Conservation (phyloP, 345 rosid species). For the Citrus inodora region DNA sequence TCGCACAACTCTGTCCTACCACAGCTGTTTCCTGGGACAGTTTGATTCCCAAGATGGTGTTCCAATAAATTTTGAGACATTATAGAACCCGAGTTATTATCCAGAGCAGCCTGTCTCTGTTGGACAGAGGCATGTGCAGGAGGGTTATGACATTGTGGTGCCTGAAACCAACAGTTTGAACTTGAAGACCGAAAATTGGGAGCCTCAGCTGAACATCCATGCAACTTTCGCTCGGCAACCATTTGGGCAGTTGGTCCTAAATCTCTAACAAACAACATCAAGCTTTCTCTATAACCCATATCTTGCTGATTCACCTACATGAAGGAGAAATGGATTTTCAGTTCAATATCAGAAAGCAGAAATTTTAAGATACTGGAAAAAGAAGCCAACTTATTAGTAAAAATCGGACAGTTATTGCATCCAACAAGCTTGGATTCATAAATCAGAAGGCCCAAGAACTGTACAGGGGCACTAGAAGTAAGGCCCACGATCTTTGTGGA, state of each 20-base stretch:
- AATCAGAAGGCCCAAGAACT: neutral
- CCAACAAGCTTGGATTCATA: neutral
- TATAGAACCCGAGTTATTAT: neutral
- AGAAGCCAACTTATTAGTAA: neutral
- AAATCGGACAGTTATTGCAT: neutral
- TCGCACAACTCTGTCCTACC: neutral
- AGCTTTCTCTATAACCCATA: slow-evolving; percentile 34
- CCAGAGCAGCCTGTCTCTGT: neutral
- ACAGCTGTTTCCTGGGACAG: neutral
- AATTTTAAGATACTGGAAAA: neutral
- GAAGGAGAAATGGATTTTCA: neutral
- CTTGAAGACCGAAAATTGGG: slow-evolving; percentile 14
- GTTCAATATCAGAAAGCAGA: neutral
- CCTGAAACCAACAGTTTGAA: slow-evolving; percentile 10
- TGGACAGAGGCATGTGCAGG: slow-evolving; percentile 8
- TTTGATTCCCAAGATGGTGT: neutral
- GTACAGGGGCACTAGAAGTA: neutral
- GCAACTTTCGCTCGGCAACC: slow-evolving; percentile 38
- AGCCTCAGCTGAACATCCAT: slow-evolving; percentile 18
- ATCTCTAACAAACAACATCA: slow-evolving; percentile 42
- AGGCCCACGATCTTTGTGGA: neutral
- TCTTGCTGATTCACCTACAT: slow-evolving; percentile 36
- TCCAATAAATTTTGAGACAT: slow-evolving; percentile 1
- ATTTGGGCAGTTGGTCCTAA: slow-evolving; percentile 50
- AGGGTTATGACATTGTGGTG: slow-evolving; percentile 8